Percentiles rank a stretch among this genome's conserved stretches.
Conservation (phyloP, 345 rosid genomes). For the Gossypium raimondii region DNA sequence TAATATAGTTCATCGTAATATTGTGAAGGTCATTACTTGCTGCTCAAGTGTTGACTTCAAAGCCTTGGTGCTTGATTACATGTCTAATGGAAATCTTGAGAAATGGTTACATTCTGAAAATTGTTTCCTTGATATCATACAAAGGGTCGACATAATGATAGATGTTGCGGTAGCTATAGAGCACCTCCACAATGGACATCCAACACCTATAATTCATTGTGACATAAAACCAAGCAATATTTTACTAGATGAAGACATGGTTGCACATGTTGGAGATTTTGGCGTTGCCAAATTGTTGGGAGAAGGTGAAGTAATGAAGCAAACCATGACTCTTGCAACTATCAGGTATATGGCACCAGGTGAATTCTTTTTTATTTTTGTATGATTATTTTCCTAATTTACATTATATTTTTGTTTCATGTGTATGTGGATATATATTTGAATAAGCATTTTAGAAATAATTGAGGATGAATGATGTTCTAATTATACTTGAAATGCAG, state of each 20-base stretch:
- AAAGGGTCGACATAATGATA: conserved; percentile 14
- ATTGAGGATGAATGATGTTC: neutral
- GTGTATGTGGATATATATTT: neutral
- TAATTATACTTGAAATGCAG: neutral
- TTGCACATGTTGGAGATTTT: conserved; percentile 12
- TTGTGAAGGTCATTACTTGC: conserved; percentile 21
- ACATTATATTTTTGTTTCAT: neutral
- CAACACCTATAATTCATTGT: conserved; percentile 8
- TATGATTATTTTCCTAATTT: neutral
- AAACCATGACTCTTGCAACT: conserved; percentile 4
- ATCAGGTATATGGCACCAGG: conserved; percentile 22
- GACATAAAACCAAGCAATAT: conserved; percentile 18
- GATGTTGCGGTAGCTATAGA: conserved; percentile 16
- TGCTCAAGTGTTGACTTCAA: conserved; percentile 12
- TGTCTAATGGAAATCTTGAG: conserved; percentile 20
- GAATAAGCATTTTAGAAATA: neutral
- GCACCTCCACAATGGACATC: conserved; percentile 4
- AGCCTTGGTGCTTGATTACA: conserved; percentile 20
- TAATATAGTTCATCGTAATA: conserved; percentile 21
- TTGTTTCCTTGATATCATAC: neutral
- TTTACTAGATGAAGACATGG: conserved; percentile 8
- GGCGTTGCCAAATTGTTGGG: conserved; percentile 12
- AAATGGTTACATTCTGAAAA: conserved; percentile 12
- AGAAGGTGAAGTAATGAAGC: neutral
- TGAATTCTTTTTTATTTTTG: neutral